Evolutionary conservation across 129 eudicot species (phyloP), one percentile per base, ranked within the genome.

Genomic region (Gnaphalium uliginosum): DNA sequence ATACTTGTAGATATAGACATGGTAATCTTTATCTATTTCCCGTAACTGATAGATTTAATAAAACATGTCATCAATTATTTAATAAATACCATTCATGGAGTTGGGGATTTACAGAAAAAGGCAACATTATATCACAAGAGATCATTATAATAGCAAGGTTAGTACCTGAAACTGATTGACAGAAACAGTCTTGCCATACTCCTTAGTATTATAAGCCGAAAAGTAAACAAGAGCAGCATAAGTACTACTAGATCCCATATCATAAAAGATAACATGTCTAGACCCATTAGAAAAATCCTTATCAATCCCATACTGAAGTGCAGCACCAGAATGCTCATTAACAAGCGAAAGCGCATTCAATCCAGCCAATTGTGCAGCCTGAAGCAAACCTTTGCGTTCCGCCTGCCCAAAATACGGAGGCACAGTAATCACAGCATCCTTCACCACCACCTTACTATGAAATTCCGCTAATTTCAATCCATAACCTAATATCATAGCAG

Each of bases 251-350:
- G 99, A 86, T 24, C 99, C 99, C 99, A 95, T 95, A 72, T 95
- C 99, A 67, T 95, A 95, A 65, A 95, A 95, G 23, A 95, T 81
- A 14, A 95, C 99, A 91, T 91, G 76, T 76, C 95, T 83, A n/a
- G 96, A 86, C 19, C 80, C 97, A 70, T 89, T 91, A 0, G 87
- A 77, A 57, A 95, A 95, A 80, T 95, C 93, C 86, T 91, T 95
- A 87, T 95, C 99, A 71, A 95, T 95, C 73, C 97, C 99, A 77
- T 95, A 95, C 90, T 95, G 99, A 77, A 95, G 79, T 25, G 99
- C 99, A 0, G 97, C 99, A 0, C 99, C 97, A 0, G 96, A 81
- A 78, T 95, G 97, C 81, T 95, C 99, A 61, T 95, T 91, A 37
- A 95, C 81, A 76, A 95, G 79, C 0, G 99, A 84, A 70, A 95